These are phyloP conservation scores for Aspergillus fijiensis DNA, from an alignment of 2,329 filamentous ascomycete genomes.

Conservation along the genomic window DNA sequence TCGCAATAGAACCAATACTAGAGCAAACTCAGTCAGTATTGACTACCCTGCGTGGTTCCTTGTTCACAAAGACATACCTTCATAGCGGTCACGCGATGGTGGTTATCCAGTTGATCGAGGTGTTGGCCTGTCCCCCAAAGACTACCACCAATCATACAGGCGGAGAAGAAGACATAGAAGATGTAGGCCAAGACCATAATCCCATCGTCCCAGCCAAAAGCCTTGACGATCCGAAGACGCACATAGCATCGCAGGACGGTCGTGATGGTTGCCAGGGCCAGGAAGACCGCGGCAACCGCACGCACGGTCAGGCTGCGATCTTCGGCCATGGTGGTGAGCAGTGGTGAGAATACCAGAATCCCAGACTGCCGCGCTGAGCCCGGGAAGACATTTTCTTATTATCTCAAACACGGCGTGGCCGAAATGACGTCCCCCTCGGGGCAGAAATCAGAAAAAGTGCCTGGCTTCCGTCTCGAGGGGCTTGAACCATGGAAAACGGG, in stretches of 20 bases:
- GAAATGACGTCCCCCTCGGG: background rate
- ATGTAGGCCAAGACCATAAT: slow-evolving; percentile 28
- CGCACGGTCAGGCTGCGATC: slow-evolving; percentile 15
- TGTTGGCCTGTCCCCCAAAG: slow-evolving; percentile 26
- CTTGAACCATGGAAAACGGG: background rate
- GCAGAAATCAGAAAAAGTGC: background rate
- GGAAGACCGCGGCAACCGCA: slow-evolving; percentile 36
- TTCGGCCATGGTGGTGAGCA: slow-evolving; percentile 6
- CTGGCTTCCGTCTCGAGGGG: background rate
- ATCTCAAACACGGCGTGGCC: background rate
- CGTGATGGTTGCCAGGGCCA: slow-evolving; percentile 41
- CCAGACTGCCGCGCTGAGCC: background rate
- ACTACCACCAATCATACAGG: slow-evolving; percentile 22
- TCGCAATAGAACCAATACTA: slow-evolving; percentile 51
- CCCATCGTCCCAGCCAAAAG: slow-evolving; percentile 38
- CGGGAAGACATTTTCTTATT: background rate
- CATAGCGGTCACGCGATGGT: slow-evolving; percentile 18
- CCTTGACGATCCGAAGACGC: slow-evolving; percentile 40
- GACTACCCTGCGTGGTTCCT: background rate
- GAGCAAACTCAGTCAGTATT: background rate
- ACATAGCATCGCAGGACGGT: slow-evolving; percentile 44
- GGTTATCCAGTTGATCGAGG: slow-evolving; percentile 9
- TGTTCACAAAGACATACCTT: slow-evolving; percentile 5
- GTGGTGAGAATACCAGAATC: background rate
- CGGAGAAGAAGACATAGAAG: slow-evolving; percentile 23